phyloP scores from a whole-genome alignment of 805 yeast species.

The Lachancea meyersii region DNA sequence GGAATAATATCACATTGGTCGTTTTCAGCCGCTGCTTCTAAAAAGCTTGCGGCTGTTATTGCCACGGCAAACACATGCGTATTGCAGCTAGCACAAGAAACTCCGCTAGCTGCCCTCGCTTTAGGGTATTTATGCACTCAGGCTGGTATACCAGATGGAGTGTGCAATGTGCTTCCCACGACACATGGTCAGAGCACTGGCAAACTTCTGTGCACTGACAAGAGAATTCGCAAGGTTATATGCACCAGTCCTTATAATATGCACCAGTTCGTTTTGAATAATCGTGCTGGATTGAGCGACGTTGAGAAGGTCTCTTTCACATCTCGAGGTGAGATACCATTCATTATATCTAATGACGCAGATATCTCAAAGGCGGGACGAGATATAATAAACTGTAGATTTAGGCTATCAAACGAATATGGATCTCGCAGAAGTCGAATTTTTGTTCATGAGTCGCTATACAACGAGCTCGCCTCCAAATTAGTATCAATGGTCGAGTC shows the following conservation, averaged over 20 bases:
- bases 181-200: slow-evolving; percentile 45
- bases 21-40: slow-evolving; percentile 69
- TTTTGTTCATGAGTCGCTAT: slow-evolving; percentile 57
- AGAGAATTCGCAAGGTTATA: background rate
- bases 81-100: slow-evolving; percentile 70
- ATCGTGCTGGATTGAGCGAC: slow-evolving; percentile 35
- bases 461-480: slow-evolving; percentile 44
- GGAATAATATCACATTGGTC: slow-evolving; percentile 78
- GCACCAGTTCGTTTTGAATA: background rate
- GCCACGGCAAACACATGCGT: slow-evolving; percentile 79
- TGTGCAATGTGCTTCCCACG: slow-evolving; percentile 51
- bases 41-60: slow-evolving; percentile 68
- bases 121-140: slow-evolving; percentile 51
- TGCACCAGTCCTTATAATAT: background rate
- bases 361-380: slow-evolving; percentile 58
- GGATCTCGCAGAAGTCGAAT: slow-evolving; percentile 76
- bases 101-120: slow-evolving; percentile 70
- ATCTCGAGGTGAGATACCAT: slow-evolving; percentile 79
- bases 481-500: slow-evolving; percentile 34
- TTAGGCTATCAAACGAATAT: slow-evolving; percentile 75
- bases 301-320: slow-evolving; percentile 69
- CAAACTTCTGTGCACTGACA: slow-evolving; percentile 42
- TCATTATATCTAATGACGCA: slow-evolving; percentile 69
- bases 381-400: slow-evolving; percentile 39
- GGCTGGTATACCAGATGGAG: slow-evolving; percentile 71